Evolutionary conservation across 495 filamentous ascomycete genomes (phyloP), one percentile per base, ranked within the genome.

Genomic region (Immersiella caudata): DNA sequence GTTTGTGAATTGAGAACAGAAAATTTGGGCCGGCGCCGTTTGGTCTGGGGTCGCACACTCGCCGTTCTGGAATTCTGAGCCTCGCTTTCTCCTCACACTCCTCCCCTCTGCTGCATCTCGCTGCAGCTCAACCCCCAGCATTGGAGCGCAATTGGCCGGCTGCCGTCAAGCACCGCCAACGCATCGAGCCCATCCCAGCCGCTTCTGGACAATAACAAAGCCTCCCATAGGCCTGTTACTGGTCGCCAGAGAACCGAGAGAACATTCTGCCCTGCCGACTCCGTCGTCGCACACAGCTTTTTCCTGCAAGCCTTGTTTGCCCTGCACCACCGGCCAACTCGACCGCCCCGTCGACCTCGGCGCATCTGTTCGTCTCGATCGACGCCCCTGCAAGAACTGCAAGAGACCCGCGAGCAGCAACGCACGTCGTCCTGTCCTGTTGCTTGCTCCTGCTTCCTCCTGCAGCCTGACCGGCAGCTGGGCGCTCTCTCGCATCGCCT

Each of bases 121-220:
- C 73, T 79, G 75, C 74, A 78, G 70, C 68, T 67, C 56, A 68
- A 65, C 76, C 73, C 70, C 72, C 70, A 66, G 72, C 70, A 64
- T 73, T 68, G 67, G 57, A 46, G 67, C 66, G 57, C 75, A 74
- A 79, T 79, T 79, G 76, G 76, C 71, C 68, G 64, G 67, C 33
- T 29, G 20, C 65, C 66, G 16, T 71, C 69, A 73, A 76, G 74
- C 76, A 77, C 64, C 71, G 76, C 75, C 77, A 79, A 71, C 77
- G 72, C 77, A 79, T 75, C 75, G 70, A 78, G 70, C 70, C 52
- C 26, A 74, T 69, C 72, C 74, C 70, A 72, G 70, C 74, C 76
- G 72, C 73, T 70, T 68, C 56, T 73, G 70, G 69, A 73, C 76
- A 74, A 79, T 72, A 79, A 77, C 77, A 76, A 78, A 75, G 67